A percentile compares a stretch with the other conserved stretches of the same genome.
phyloP scores from a whole-genome alignment of 2,329 filamentous ascomycete species.

The Venturia effusa region DNA sequence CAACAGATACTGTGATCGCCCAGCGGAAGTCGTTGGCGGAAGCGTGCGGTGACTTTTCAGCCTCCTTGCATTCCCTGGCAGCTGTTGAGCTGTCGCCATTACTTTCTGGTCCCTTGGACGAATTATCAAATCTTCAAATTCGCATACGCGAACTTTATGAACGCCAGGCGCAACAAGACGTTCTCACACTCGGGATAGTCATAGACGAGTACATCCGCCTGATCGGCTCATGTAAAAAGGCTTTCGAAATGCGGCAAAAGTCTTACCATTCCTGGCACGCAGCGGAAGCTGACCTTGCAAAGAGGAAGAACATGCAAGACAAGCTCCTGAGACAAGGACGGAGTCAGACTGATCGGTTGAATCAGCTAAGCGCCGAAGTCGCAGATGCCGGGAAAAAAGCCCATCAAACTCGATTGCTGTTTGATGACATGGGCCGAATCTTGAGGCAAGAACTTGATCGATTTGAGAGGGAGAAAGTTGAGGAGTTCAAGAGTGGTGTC shows the following conservation, averaged over 20 bases:
- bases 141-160: conserved; percentile 94
- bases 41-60: conserved; percentile 84
- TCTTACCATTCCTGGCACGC: conserved; percentile 90
- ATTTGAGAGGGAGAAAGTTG: conserved; percentile 95
- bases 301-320: conserved; percentile 80
- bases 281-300: conserved; percentile 81
- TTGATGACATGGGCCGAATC: conserved; percentile 93
- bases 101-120: conserved; percentile 79
- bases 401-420: conserved; percentile 77
- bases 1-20: conserved; percentile 82
- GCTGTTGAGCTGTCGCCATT: conserved; percentile 85
- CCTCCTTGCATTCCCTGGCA: conserved; percentile 83
- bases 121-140: conserved; percentile 83
- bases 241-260: conserved; percentile 87
- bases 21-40: conserved; percentile 92
- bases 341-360: conserved; percentile 89
- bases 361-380: conserved; percentile 85
- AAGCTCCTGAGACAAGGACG: conserved; percentile 92
- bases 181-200: conserved; percentile 91
- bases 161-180: conserved; percentile 91
- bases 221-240: conserved; percentile 88
- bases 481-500: conserved; percentile 96
- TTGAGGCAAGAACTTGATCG: conserved; percentile 87
- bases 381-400: conserved; percentile 90
- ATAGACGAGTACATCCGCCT: conserved; percentile 97